Conservation (phyloP, 1,139 yeast genomes). For the Magnusiomyces clavatus region DNA sequence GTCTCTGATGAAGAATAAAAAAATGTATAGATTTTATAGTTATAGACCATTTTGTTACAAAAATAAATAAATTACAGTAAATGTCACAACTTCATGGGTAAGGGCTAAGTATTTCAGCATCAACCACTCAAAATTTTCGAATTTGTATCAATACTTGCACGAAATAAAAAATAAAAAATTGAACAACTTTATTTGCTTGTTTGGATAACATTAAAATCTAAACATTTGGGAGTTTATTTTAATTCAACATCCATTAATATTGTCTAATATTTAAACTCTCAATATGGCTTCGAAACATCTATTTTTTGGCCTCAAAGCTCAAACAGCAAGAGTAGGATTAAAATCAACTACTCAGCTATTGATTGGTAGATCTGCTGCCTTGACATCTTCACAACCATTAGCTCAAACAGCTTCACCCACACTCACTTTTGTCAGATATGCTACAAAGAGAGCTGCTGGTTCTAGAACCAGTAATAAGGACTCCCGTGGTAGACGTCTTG, state of each 20-base stretch:
- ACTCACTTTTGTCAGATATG: constrained; percentile 59
- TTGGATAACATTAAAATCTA: background rate
- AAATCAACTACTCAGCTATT: too few species aligned
- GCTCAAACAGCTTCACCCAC: background rate
- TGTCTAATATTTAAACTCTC: background rate
- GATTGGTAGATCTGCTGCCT: background rate
- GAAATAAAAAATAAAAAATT: background rate
- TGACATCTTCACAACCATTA: background rate
- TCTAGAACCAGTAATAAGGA: constrained; percentile 89
- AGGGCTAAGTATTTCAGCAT: too few species aligned
- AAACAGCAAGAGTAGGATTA: too few species aligned
- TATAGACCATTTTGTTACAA: background rate
- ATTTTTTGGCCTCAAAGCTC: too few species aligned
- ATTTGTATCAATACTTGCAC: too few species aligned
- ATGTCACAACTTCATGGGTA: too few species aligned
- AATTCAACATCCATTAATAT: background rate
- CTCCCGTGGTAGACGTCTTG: constrained; percentile 91
- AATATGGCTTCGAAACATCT: background rate
- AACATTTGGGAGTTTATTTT: background rate
- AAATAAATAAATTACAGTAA: too few species aligned
- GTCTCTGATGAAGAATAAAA: constrained; percentile 30
- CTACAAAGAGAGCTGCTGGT: constrained; percentile 92
- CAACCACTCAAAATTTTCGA: too few species aligned
- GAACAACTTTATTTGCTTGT: background rate
- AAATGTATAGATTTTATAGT: background rate